Conservation (phyloP, 345 rosid species). For the Acer saccharum region DNA sequence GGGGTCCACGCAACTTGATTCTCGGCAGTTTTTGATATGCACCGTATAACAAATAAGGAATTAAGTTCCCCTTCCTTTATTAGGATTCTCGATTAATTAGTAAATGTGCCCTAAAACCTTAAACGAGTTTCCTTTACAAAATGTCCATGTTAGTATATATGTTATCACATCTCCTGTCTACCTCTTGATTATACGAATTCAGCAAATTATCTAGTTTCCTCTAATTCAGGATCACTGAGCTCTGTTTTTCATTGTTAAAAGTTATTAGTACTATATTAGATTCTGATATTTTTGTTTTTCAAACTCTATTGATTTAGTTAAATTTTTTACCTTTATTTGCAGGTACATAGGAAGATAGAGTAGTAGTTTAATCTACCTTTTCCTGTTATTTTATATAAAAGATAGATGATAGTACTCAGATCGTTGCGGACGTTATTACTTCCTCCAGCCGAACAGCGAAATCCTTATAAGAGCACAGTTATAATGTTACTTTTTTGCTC, state of each 20-base stretch:
- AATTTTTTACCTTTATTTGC: constrained; percentile 18
- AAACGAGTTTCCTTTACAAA: neutral
- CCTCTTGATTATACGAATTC: neutral
- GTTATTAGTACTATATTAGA: neutral
- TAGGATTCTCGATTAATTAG: too few relatives aligned
- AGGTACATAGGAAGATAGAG: constrained; percentile 37
- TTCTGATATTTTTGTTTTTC: neutral
- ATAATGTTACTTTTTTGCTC: constrained; percentile 2
- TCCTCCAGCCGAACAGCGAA: constrained; percentile 25
- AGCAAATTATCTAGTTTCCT: neutral
- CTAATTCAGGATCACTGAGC: neutral
- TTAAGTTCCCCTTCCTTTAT: too few relatives aligned
- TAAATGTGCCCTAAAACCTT: too few relatives aligned
- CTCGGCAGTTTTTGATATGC: too few relatives aligned
- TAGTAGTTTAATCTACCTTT: constrained; percentile 27
- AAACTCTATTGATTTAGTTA: neutral
- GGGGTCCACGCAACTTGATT: too few relatives aligned
- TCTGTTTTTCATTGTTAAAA: neutral
- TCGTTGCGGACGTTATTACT: constrained; percentile 27
- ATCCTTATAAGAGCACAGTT: neutral
- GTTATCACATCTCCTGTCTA: neutral
- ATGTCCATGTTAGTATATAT: constrained; percentile 1
- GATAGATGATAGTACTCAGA: constrained; percentile 23
- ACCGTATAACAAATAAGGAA: too few relatives aligned
- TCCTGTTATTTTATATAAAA: constrained; percentile 12